A percentile compares a stretch with the other conserved stretches of the same genome.
phyloP scores from a whole-genome alignment of 2,329 filamentous ascomycete species.

The Penicillium sp. region DNA sequence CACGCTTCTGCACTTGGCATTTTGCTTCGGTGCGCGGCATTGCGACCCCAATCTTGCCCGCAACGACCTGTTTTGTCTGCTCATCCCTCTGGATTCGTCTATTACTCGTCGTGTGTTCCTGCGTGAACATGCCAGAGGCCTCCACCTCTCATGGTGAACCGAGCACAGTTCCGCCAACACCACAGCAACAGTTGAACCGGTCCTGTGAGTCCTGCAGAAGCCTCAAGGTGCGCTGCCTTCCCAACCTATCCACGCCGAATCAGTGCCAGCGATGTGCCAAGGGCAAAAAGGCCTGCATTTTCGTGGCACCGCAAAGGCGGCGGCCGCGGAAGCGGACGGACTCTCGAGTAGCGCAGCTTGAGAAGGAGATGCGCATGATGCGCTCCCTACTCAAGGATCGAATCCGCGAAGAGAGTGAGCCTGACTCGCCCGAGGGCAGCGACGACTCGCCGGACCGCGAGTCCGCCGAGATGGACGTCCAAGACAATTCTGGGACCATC shows the following conservation, averaged over 20 bases:
- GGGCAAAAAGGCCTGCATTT: constrained; percentile 34
- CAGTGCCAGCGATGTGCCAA: constrained; percentile 39
- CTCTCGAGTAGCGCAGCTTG: constrained; percentile 37
- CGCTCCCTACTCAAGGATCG: constrained; percentile 36
- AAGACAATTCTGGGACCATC: constrained; percentile 19
- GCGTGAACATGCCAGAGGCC: constrained; percentile 29
- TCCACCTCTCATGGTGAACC: constrained; percentile 23
- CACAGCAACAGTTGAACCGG: constrained; percentile 34
- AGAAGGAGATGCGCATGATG: constrained; percentile 40
- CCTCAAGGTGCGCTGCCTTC: constrained; percentile 39
- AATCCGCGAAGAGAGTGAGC: constrained; percentile 28
- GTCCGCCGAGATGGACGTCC: constrained; percentile 21
- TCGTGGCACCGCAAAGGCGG: constrained; percentile 37
- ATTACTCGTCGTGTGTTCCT: not conserved
- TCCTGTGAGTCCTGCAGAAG: constrained; percentile 40
- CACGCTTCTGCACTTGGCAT: not conserved
- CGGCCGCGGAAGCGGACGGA: constrained; percentile 39
- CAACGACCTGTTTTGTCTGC: too few species aligned
- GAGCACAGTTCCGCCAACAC: constrained; percentile 18
- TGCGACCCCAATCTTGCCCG: too few species aligned
- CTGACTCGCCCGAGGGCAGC: constrained; percentile 28
- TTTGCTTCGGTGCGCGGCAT: not conserved
- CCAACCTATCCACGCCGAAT: constrained; percentile 30
- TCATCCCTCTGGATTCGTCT: not conserved
- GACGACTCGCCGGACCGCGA: constrained; percentile 25